Conservation (phyloP, 768 basidiomycete species). For the Lactarius deliciosus region DNA sequence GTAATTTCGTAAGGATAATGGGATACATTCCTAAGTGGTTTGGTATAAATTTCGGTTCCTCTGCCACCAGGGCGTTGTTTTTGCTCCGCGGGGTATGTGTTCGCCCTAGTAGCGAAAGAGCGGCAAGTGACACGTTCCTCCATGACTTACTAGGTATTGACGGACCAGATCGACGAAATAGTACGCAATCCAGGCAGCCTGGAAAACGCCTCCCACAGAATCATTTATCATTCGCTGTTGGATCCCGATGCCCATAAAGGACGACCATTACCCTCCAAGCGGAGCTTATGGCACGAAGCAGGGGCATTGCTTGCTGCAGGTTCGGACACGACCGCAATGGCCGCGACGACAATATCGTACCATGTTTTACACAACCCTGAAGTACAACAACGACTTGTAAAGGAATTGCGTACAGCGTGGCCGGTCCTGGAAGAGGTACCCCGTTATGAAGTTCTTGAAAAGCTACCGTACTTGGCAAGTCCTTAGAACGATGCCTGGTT, state of each 20-base stretch:
- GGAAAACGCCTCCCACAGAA: neutral
- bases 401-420: neutral
- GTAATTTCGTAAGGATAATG: neutral
- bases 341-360: neutral
- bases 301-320: neutral
- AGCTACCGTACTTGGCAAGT: neutral
- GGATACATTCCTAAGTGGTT: neutral
- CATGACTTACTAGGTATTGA: neutral
- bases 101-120: neutral
- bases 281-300: constrained; percentile 2
- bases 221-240: neutral
- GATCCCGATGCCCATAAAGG: neutral
- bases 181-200: neutral
- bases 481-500: neutral
- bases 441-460: neutral
- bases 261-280: neutral
- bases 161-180: neutral
- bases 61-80: neutral
- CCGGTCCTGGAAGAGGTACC: neutral
- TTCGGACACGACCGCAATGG: neutral
- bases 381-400: neutral
- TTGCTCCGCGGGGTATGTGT: neutral
- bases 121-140: neutral
- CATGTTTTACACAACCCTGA: constrained; percentile 1
- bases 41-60: neutral